Conservation (phyloP, 768 basidiomycete genomes). For the Ramaria rubella region DNA sequence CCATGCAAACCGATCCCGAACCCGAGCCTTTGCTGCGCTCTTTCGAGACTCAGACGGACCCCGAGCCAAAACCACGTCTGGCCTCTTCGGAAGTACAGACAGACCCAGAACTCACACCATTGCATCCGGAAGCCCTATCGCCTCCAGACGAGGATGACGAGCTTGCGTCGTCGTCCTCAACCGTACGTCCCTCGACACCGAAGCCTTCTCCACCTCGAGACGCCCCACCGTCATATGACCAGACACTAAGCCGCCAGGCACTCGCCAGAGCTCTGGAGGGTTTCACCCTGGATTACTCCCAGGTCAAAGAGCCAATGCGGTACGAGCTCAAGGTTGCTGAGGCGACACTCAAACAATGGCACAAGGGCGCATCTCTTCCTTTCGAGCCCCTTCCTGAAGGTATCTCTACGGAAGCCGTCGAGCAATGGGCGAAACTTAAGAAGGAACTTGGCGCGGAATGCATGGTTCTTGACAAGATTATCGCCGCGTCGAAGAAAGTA, state of each 20-base stretch:
- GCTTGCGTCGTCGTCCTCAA: constrained; percentile 67
- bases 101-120: constrained; percentile 16
- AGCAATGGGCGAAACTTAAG: constrained; percentile 77
- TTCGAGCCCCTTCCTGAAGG: constrained; percentile 41
- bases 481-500: constrained; percentile 33
- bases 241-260: constrained; percentile 21
- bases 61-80: constrained; percentile 7
- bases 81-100: constrained; percentile 34
- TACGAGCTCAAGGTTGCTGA: constrained; percentile 46
- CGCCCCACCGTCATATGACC: constrained; percentile 16
- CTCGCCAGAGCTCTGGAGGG: constrained; percentile 54
- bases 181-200: constrained; percentile 65
- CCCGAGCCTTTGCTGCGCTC: constrained; percentile 3
- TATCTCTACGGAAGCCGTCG: constrained; percentile 58
- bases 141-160: constrained; percentile 42
- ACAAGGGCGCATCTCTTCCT: constrained; percentile 47
- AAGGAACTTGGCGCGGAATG: constrained; percentile 76
- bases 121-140: constrained; percentile 25
- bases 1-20: constrained; percentile 49
- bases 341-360: constrained; percentile 64
- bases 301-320: constrained; percentile 25
- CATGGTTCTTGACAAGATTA: constrained; percentile 64
- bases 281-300: constrained; percentile 35
- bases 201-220: constrained; percentile 33
- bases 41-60: constrained; percentile 12